Conservation (phyloP, 2,329 filamentous ascomycete species). For the Aspergillus aculeatinus region DNA sequence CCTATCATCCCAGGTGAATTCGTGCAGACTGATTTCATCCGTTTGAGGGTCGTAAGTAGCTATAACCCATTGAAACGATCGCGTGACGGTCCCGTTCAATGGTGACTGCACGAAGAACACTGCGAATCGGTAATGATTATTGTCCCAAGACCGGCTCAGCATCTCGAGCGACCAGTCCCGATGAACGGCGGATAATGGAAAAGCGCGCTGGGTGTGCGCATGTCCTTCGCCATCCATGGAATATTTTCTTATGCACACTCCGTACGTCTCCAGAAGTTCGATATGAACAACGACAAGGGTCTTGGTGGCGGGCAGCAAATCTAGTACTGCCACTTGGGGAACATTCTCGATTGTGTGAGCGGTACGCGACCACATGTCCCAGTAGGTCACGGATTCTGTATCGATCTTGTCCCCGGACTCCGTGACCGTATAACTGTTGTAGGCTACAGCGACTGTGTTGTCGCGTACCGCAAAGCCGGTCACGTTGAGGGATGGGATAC, state of each 20-base stretch:
- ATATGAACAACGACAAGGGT: slow-evolving; percentile 20
- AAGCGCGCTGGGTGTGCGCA: not conserved
- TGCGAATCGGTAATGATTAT: slow-evolving; percentile 11
- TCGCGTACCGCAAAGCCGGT: slow-evolving; percentile 21
- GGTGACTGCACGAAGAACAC: slow-evolving; percentile 6
- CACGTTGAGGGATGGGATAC: slow-evolving; percentile 25
- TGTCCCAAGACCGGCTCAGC: not conserved
- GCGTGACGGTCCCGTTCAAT: not conserved
- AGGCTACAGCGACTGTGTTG: slow-evolving; percentile 23
- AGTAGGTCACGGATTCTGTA: slow-evolving; percentile 22
- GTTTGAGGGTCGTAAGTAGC: slow-evolving; percentile 12
- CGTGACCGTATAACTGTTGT: not conserved
- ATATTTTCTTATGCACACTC: slow-evolving; percentile 14
- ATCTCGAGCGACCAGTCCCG: not conserved
- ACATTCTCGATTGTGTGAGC: slow-evolving; percentile 17
- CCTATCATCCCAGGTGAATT: slow-evolving; percentile 6
- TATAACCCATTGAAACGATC: slow-evolving; percentile 2
- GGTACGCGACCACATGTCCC: slow-evolving; percentile 19
- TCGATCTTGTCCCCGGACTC: not conserved
- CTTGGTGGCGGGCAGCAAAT: slow-evolving; percentile 16
- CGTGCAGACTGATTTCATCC: slow-evolving; percentile 15
- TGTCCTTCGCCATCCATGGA: slow-evolving; percentile 5
- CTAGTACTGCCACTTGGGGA: slow-evolving; percentile 15
- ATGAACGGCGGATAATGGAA: not conserved
- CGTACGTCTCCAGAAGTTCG: slow-evolving; percentile 7